Percentiles rank a stretch among this genome's conserved stretches.
Conservation (phyloP, 805 yeast genomes). For the Sungouiella thailandica region DNA sequence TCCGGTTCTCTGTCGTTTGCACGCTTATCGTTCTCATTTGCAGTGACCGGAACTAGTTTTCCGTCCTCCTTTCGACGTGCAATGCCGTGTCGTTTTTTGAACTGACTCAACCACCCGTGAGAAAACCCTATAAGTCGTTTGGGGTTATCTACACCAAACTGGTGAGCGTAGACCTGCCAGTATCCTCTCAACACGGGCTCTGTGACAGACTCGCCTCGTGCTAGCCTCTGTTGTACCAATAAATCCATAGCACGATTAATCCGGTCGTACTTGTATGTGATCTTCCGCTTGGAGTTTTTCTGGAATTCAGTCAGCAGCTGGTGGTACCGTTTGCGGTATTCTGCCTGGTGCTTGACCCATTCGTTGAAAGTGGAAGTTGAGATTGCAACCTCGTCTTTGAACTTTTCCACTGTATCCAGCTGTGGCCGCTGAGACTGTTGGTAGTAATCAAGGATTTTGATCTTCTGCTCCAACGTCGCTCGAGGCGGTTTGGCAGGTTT, state of each 20-base stretch:
- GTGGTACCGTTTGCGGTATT: constrained; percentile 41
- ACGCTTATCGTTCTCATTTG: not conserved
- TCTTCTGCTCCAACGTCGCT: constrained; percentile 56
- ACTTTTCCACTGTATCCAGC: constrained; percentile 52
- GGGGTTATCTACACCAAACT: constrained; percentile 56
- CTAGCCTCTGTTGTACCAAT: constrained; percentile 42
- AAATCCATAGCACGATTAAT: constrained; percentile 58
- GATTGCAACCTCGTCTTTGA: constrained; percentile 45
- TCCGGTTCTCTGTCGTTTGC: not conserved
- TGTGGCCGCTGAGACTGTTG: constrained; percentile 48
- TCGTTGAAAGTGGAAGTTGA: constrained; percentile 59
- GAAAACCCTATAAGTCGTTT: constrained; percentile 50
- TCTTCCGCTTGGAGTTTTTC: constrained; percentile 39
- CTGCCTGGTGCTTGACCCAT: constrained; percentile 54
- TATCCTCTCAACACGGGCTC: constrained; percentile 53
- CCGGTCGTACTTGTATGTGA: constrained; percentile 50
- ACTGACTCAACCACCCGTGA: constrained; percentile 61
- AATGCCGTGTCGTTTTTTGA: constrained; percentile 54
- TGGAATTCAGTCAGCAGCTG: constrained; percentile 27
- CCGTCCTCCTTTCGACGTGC: constrained; percentile 10
- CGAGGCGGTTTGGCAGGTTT: constrained; percentile 32
- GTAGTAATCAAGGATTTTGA: constrained; percentile 48
- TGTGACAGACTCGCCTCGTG: constrained; percentile 42
- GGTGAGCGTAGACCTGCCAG: constrained; percentile 52
- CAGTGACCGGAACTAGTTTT: not conserved